Conservation (phyloP, 164 flowering plant genomes). For the Warburgia ugandensis region DNA sequence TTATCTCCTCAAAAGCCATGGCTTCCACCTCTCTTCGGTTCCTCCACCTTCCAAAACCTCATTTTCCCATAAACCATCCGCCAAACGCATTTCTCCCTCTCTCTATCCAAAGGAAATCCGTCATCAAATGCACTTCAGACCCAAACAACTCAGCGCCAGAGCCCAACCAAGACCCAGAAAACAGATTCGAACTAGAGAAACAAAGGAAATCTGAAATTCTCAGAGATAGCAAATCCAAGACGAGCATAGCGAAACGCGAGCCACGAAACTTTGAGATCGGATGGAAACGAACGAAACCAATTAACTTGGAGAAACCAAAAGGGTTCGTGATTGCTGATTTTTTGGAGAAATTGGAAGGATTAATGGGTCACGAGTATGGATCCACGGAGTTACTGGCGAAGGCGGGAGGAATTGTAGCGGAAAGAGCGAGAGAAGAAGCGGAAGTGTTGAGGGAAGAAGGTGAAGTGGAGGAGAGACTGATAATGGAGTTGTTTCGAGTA, state of each 20-base stretch:
- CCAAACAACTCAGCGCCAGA: slow-evolving; percentile 18
- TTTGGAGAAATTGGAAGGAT: slow-evolving; percentile 57
- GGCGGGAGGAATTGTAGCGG: slow-evolving; percentile 68
- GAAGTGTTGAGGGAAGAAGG: slow-evolving; percentile 73
- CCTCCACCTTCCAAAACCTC: no score
- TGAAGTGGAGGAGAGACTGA: slow-evolving; percentile 79
- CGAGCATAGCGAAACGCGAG: slow-evolving; percentile 37
- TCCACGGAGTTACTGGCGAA: slow-evolving; percentile 63
- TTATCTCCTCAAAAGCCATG: no score
- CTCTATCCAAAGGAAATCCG: no score
- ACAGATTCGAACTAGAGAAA: slow-evolving; percentile 43
- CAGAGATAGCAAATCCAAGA: slow-evolving; percentile 31
- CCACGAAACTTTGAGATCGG: slow-evolving; percentile 80
- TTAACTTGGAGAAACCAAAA: slow-evolving; percentile 52
- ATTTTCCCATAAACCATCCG: no score
- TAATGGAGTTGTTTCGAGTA: slow-evolving; percentile 70
- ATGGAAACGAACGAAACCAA: slow-evolving; percentile 80
- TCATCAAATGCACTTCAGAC: slow-evolving; percentile 25
- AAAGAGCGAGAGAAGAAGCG: slow-evolving; percentile 80
- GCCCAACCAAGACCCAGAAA: slow-evolving; percentile 22
- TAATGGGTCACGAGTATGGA: slow-evolving; percentile 62
- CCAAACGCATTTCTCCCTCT: no score
- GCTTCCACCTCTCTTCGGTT: no score
- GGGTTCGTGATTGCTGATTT: slow-evolving; percentile 72
- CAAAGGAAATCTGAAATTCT: slow-evolving; percentile 51